A percentile compares a stretch with the other conserved stretches of the same genome.
These are phyloP conservation scores for Blastobotrys ciferrii DNA, from an alignment of 1,139 yeast genomes.

Conservation along the genomic window DNA sequence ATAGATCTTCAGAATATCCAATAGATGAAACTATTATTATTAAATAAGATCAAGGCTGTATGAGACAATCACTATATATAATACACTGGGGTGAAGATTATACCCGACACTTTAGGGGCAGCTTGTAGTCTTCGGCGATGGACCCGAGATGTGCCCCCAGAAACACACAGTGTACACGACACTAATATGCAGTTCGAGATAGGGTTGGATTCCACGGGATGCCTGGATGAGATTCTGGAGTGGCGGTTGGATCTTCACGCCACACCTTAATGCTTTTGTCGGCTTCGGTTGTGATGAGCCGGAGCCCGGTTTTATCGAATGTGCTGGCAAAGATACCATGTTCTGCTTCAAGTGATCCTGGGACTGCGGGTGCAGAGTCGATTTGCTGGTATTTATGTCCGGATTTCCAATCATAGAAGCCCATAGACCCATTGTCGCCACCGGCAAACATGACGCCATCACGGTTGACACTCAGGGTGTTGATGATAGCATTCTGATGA, in stretches of 20 bases:
- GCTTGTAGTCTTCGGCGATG: no score
- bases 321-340: slow-evolving; percentile 68
- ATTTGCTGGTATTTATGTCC: slow-evolving; percentile 62
- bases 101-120: no score
- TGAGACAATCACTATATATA: no score
- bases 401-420: slow-evolving; percentile 72
- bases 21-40: no score
- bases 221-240: slow-evolving; percentile 45
- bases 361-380: slow-evolving; percentile 52
- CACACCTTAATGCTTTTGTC: slow-evolving; percentile 89
- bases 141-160: no score
- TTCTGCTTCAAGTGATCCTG: slow-evolving; percentile 69
- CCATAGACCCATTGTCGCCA: slow-evolving; percentile 76
- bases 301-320: slow-evolving; percentile 77
- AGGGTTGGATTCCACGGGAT: slow-evolving; percentile 45
- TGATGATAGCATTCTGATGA: slow-evolving; percentile 54
- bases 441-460: slow-evolving; percentile 78
- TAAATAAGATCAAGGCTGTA: no score
- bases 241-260: slow-evolving; percentile 54
- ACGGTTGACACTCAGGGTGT: slow-evolving; percentile 64
- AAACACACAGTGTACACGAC: neutral
- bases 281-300: slow-evolving; percentile 82
- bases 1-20: no score
- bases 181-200: neutral
- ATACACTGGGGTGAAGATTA: no score